Conservation (phyloP, 768 basidiomycete genomes). For the Boletus sp. region DNA sequence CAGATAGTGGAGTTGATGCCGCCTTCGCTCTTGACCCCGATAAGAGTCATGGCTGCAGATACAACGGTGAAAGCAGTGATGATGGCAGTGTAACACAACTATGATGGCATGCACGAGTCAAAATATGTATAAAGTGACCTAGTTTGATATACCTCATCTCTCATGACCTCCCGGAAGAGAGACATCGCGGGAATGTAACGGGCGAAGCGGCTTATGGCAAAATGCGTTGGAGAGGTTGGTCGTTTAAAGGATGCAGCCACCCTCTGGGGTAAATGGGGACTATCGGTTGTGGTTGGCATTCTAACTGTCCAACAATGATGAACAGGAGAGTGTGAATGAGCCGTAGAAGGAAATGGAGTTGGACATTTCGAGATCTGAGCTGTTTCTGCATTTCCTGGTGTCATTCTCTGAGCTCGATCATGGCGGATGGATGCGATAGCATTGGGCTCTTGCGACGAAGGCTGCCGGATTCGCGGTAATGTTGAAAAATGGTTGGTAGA, state of each 20-base stretch:
- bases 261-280: too few species aligned
- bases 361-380: neutral
- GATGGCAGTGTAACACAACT: constrained; percentile 44
- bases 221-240: too few species aligned
- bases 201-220: constrained; percentile 16
- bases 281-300: too few species aligned
- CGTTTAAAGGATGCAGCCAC: too few species aligned
- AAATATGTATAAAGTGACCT: neutral
- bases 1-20: constrained; percentile 48
- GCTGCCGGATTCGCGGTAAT: too few species aligned
- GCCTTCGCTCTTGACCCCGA: constrained; percentile 48
- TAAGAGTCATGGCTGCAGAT: constrained; percentile 47
- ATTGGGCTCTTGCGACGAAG: too few species aligned
- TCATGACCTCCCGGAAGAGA: constrained; percentile 55
- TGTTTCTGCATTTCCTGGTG: neutral
- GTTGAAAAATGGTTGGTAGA: too few species aligned
- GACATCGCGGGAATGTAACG: constrained; percentile 52
- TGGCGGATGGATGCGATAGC: neutral
- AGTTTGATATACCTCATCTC: constrained; percentile 52
- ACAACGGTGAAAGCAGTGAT: constrained; percentile 47
- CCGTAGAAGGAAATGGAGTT: constrained; percentile 5
- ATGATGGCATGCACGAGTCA: neutral
- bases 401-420: neutral
- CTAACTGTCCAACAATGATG: too few species aligned
- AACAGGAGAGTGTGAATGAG: constrained; percentile 10